Evolutionary conservation across 2,329 filamentous ascomycete species (phyloP).

Genomic region (Aspergillus fumigatus): DNA sequence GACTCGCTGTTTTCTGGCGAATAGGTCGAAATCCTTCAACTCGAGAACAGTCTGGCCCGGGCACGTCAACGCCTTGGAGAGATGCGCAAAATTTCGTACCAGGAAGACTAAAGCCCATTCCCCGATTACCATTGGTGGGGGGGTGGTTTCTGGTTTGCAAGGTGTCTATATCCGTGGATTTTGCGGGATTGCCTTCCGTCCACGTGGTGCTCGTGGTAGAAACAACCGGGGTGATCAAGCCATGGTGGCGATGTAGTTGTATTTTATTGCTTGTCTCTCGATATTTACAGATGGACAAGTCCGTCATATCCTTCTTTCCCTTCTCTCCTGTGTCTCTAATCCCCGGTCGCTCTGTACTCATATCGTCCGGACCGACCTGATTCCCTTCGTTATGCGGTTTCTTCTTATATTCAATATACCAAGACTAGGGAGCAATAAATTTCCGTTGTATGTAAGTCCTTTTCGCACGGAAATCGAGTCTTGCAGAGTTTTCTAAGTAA

Average conservation of each 20-base stretch:
- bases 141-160: neutral
- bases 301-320: neutral
- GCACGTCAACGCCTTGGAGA: slow-evolving; percentile 83
- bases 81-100: slow-evolving; percentile 97
- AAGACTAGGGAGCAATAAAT: neutral
- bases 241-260: neutral
- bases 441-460: neutral
- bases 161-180: neutral
- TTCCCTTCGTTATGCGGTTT: slow-evolving; percentile 2
- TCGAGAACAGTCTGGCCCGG: slow-evolving; percentile 78
- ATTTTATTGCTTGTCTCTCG: neutral
- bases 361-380: neutral
- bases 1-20: slow-evolving; percentile 3
- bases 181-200: neutral
- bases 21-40: slow-evolving; percentile 92
- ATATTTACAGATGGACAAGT: neutral
- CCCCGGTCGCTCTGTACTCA: neutral
- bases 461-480: neutral
- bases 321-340: neutral
- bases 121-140: neutral
- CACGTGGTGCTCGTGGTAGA: neutral
- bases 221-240: neutral
- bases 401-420: slow-evolving; percentile 2
- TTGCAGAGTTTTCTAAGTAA: neutral
- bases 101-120: slow-evolving; percentile 57